phyloP scores from a whole-genome alignment of 2,329 filamentous ascomycete genomes.

The Ceratocystis cacaofunesta region DNA sequence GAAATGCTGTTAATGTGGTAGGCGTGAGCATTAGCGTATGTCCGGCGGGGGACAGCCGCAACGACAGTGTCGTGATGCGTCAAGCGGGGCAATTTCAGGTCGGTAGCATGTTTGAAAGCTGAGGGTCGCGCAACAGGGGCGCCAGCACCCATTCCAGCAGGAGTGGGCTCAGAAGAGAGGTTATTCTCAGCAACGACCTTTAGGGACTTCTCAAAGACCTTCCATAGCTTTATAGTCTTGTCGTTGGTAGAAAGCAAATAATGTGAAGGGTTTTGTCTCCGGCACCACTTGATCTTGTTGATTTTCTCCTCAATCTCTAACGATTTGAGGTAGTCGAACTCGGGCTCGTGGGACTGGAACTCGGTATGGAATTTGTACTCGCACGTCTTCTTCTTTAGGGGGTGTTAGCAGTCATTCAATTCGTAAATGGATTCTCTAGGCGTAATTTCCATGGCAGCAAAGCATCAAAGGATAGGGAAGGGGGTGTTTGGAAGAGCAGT shows the following conservation, averaged over 20 bases:
- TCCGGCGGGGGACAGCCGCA: slow-evolving; percentile 85
- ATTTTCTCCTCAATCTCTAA: slow-evolving; percentile 99
- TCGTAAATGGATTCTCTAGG: neutral
- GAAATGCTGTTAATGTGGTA: slow-evolving; percentile 99
- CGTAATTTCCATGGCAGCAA: too few species aligned
- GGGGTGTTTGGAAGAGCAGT: neutral
- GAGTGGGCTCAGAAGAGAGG: slow-evolving; percentile 83
- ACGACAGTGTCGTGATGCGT: slow-evolving; percentile 98
- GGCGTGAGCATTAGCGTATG: slow-evolving; percentile 94
- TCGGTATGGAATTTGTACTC: slow-evolving; percentile 99
- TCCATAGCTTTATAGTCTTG: slow-evolving; percentile 99
- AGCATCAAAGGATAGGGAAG: neutral
- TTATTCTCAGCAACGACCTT: slow-evolving; percentile 99
- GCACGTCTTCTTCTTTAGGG: slow-evolving; percentile 87
- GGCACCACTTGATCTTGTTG: slow-evolving; percentile 99
- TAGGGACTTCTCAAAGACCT: slow-evolving; percentile 97
- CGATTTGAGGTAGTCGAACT: slow-evolving; percentile 98
- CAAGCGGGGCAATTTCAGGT: slow-evolving; percentile 85
- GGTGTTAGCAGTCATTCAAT: slow-evolving; percentile 23
- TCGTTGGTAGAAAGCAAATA: slow-evolving; percentile 97
- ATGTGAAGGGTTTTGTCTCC: slow-evolving; percentile 93
- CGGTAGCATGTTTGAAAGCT: slow-evolving; percentile 59
- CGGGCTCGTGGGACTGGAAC: slow-evolving; percentile 97
- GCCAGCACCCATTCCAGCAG: slow-evolving; percentile 57
- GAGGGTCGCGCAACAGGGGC: slow-evolving; percentile 55